These are phyloP conservation scores for Magnaporthiopsis rhizophila DNA, from an alignment of 2,329 filamentous ascomycete genomes.

Conservation along the genomic window DNA sequence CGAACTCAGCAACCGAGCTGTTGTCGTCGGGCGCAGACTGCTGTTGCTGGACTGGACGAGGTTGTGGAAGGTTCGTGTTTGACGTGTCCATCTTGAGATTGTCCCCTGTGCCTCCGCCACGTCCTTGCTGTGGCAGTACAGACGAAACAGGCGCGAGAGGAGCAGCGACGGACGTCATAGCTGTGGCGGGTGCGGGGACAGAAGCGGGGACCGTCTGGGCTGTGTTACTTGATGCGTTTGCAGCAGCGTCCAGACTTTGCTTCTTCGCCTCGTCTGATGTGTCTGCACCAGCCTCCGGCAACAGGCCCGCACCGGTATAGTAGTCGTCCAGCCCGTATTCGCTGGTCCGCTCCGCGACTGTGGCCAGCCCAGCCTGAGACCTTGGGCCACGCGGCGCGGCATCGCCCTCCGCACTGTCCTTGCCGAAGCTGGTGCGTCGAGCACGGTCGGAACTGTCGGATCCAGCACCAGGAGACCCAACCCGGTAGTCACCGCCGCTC, in stretches of 20 bases:
- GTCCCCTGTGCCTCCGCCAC: background rate
- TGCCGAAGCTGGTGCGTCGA: conserved; percentile 19
- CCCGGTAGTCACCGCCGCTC: conserved; percentile 19
- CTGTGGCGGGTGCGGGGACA: conserved; percentile 14
- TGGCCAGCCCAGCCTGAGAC: conserved; percentile 35
- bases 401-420: conserved; percentile 26
- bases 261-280: background rate
- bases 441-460: conserved; percentile 11
- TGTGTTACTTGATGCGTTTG: background rate
- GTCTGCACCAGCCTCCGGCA: background rate
- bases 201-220: conserved; percentile 16
- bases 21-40: background rate
- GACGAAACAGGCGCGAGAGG: background rate
- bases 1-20: background rate
- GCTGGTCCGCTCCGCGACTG: conserved; percentile 50
- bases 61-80: background rate
- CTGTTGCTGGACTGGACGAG: background rate
- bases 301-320: background rate
- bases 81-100: background rate
- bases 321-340: conserved; percentile 45
- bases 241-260: background rate
- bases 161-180: conserved; percentile 6
- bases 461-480: conserved; percentile 13
- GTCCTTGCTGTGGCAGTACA: background rate
- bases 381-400: conserved; percentile 15